Conservation (phyloP, 495 filamentous ascomycete genomes). For the Trichodelitschia bisporula region DNA sequence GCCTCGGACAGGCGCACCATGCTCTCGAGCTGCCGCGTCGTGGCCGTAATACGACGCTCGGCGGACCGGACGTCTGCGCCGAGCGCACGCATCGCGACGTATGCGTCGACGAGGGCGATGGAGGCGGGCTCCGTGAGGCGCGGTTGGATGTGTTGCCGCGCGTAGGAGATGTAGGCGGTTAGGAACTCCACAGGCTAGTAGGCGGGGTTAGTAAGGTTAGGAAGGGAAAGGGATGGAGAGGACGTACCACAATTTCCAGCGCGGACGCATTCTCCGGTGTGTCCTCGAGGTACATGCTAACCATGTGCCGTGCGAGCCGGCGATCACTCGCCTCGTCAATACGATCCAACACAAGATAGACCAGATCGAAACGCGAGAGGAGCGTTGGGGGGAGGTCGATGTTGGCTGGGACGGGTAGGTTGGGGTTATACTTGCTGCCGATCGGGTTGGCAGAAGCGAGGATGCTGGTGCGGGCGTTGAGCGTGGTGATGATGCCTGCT, state of each 20-base stretch:
- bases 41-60: slow-evolving; percentile 92
- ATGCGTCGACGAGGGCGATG: slow-evolving; percentile 55
- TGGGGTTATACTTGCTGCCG: slow-evolving; percentile 88
- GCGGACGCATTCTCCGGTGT: slow-evolving; percentile 60
- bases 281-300: slow-evolving; percentile 95
- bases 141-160: slow-evolving; percentile 66
- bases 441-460: slow-evolving; percentile 95
- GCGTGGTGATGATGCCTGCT: slow-evolving; percentile 93
- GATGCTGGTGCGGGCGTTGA: slow-evolving; percentile 86
- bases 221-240: slow-evolving; percentile 1
- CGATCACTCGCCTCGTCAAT: slow-evolving; percentile 76
- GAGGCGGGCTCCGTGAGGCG: slow-evolving; percentile 52
- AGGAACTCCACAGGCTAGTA: slow-evolving; percentile 73
- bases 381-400: slow-evolving; percentile 92
- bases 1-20: slow-evolving; percentile 95
- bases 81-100: slow-evolving; percentile 88
- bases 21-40: slow-evolving; percentile 81
- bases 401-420: slow-evolving; percentile 86
- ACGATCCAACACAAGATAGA: slow-evolving; percentile 86
- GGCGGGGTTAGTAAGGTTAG: slow-evolving; percentile 6
- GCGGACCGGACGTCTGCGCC: slow-evolving; percentile 83
- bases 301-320: slow-evolving; percentile 68
- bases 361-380: slow-evolving; percentile 84
- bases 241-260: slow-evolving; percentile 54
- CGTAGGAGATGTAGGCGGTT: slow-evolving; percentile 93